Evolutionary conservation across 2,329 filamentous ascomycete species (phyloP).

Genomic region (Calonectria crousiana): DNA sequence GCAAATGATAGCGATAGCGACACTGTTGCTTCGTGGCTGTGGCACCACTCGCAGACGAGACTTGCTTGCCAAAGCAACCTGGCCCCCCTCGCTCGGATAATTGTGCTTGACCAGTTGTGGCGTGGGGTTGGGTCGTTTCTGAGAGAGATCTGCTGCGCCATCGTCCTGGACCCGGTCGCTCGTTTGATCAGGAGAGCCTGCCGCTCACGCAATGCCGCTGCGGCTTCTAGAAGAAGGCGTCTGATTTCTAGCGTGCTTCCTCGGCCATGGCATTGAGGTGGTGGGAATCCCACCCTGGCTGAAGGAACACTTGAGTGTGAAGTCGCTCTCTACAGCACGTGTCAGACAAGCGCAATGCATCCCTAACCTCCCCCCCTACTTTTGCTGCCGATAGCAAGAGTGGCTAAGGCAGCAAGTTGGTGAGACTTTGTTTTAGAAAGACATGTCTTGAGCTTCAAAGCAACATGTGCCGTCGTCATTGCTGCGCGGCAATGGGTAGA

Average conservation of each 20-base stretch:
- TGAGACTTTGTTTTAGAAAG: neutral
- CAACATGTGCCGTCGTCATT: neutral
- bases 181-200: conserved; percentile 22
- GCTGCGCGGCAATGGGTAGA: neutral
- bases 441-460: neutral
- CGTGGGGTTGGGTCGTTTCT: conserved; percentile 5
- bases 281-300: neutral
- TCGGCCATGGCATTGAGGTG: no score
- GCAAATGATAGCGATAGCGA: conserved; percentile 20
- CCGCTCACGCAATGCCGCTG: conserved; percentile 18
- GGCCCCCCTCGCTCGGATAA: conserved; percentile 16
- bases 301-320: neutral
- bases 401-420: neutral
- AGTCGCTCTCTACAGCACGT: neutral
- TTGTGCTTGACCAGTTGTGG: conserved; percentile 13
- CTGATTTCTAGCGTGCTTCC: neutral
- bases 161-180: conserved; percentile 19
- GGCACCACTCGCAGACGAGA: conserved; percentile 31
- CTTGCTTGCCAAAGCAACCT: conserved; percentile 6
- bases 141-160: conserved; percentile 24
- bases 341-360: neutral
- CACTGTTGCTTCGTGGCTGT: conserved; percentile 28
- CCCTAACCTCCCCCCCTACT: neutral
- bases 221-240: neutral
- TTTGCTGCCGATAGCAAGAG: neutral